A percentile compares a stretch with the other conserved stretches of the same genome.
Evolutionary conservation across 176 grass and related monocot genomes (phyloP).

Genomic region (Cenchrus americanus): DNA sequence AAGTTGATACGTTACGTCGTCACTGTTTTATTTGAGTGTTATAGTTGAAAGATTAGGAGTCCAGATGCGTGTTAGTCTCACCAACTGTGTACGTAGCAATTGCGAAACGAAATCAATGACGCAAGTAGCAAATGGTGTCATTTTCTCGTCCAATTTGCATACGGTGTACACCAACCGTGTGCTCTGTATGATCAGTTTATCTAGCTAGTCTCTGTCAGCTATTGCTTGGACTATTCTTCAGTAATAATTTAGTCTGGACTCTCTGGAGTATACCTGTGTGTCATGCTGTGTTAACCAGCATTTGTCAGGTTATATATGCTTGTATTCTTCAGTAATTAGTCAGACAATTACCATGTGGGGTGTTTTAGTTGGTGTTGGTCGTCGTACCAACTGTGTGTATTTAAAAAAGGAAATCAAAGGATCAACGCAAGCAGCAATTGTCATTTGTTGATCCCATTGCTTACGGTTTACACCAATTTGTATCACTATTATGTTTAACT

Average conservation of each 20-base stretch:
- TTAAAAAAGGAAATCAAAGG: slow-evolving; percentile 23
- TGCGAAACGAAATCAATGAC: slow-evolving; percentile 25
- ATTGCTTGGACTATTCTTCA: neutral
- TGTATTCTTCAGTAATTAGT: neutral
- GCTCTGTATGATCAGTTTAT: neutral
- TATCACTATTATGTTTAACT: neutral
- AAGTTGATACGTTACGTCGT: neutral
- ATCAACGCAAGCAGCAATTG: neutral
- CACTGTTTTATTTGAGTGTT: neutral
- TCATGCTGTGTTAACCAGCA: too few relatives aligned
- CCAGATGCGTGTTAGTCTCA: neutral
- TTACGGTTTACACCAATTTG: neutral
- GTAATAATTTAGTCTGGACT: too few relatives aligned
- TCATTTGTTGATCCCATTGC: neutral
- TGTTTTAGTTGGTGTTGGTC: neutral
- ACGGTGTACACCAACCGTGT: neutral
- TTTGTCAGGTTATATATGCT: too few relatives aligned
- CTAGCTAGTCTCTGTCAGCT: neutral
- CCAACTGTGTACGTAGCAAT: neutral
- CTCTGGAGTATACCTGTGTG: too few relatives aligned
- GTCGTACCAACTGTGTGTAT: neutral
- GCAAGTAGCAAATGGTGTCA: neutral
- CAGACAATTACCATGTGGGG: neutral
- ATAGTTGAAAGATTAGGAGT: neutral
- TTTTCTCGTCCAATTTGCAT: neutral